A percentile compares a stretch with the other conserved stretches of the same genome.
Conservation (phyloP, 2,329 filamentous ascomycete genomes). For the Bipolaris gigantea region DNA sequence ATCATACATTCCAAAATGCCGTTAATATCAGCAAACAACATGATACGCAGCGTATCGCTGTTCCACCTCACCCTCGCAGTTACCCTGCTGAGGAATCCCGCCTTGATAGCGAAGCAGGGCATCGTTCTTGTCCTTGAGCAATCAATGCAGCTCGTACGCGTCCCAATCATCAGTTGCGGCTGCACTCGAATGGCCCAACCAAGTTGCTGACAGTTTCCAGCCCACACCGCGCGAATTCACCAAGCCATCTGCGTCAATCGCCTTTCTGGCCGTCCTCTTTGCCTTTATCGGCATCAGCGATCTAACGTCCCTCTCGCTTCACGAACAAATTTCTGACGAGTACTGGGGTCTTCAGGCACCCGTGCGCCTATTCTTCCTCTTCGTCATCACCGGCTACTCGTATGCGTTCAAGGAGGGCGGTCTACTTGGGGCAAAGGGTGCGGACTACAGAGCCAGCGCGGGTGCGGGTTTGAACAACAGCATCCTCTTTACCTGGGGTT, state of each 20-base stretch:
- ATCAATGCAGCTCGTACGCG: slow-evolving; percentile 74
- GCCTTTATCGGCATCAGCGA: slow-evolving; percentile 58
- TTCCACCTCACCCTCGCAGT: slow-evolving; percentile 83
- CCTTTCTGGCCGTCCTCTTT: slow-evolving; percentile 69
- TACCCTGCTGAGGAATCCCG: slow-evolving; percentile 77
- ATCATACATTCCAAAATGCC: slow-evolving; percentile 61
- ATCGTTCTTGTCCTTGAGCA: slow-evolving; percentile 81
- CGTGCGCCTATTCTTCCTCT: slow-evolving; percentile 66
- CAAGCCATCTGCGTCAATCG: slow-evolving; percentile 67
- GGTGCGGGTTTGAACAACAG: slow-evolving; percentile 76
- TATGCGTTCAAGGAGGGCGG: slow-evolving; percentile 63
- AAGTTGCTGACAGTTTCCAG: slow-evolving; percentile 44
- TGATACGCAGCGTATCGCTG: slow-evolving; percentile 79
- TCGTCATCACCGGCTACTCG: slow-evolving; percentile 64
- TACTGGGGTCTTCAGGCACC: slow-evolving; percentile 60
- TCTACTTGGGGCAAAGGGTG: slow-evolving; percentile 42
- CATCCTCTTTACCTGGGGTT: slow-evolving; percentile 80
- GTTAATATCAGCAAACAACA: slow-evolving; percentile 75
- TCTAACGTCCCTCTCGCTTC: slow-evolving; percentile 51
- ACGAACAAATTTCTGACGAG: slow-evolving; percentile 47
- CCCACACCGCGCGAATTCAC: slow-evolving; percentile 69
- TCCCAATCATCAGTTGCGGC: not conserved
- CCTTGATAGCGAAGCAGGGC: slow-evolving; percentile 73
- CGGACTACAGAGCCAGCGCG: slow-evolving; percentile 31
- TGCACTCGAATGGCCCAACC: not conserved